Base-by-base conservation (phyloP, 129 eudicot species). In the Silybum marianum region DNA sequence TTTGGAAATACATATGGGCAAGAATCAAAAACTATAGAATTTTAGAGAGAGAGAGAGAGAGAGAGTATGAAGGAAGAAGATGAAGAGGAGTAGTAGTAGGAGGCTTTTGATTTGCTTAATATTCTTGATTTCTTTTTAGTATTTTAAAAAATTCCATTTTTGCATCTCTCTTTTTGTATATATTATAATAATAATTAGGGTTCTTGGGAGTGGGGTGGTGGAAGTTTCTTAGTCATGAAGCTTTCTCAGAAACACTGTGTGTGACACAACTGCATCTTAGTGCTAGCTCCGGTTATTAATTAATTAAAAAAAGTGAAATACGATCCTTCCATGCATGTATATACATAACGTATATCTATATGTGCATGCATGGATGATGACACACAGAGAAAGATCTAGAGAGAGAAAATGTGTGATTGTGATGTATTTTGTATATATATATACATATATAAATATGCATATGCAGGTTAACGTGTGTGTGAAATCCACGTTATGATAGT, bases 1-100 rank as follows among this genome's bases (percentile, higher is more conserved):
- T 85, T 74, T 62, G 86, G 91, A 87, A 92, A 86, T 93, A 87
- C 94, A 92, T 92, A n/a, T n/a, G 92, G 90, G 81, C 87, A 84
- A 87, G 87, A 87, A 88, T 82, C 87, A 78, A 76, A 84, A 83
- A 77, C 85, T 85, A 82, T 81, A 78, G 83, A 73, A 70, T 68
- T 80, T 77, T 79, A 81, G 80, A 86, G 76, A 82, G 81, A 81
- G 74, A 70, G 75, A 75, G 86, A 78, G 73, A 88, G 85, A 81
- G 90, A 88, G 85, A 81, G 90, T 85, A 92, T 84, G 89, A 84
- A 83, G 85, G 77, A 88, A 85, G 80, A 81, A 73, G 91, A 90
- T 73, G 84, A 74, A 7, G 79, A 81, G 75, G 80, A 81, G 66
- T 70, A 79, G n/a, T 67, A 65, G 75, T 74, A 85, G 74, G 80